phyloP scores from a whole-genome alignment of 306 rosid species.

The Prunus dulcis region DNA sequence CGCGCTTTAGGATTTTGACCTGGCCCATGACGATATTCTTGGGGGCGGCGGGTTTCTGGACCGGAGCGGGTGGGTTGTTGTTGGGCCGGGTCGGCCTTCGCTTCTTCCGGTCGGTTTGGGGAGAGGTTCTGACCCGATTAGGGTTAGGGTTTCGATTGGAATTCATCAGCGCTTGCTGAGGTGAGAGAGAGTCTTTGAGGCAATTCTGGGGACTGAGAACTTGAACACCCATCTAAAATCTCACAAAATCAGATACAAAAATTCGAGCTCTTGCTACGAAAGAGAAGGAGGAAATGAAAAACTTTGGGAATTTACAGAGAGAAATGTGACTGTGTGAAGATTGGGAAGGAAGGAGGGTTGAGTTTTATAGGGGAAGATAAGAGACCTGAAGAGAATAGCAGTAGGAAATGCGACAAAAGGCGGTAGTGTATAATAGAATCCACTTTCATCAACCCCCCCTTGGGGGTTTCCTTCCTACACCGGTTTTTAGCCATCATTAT shows the following conservation, averaged over 20 bases:
- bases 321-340: neutral
- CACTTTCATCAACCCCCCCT: neutral
- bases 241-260: neutral
- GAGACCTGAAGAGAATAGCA: neutral
- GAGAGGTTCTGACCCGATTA: slow-evolving; percentile 2
- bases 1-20: slow-evolving; percentile 46
- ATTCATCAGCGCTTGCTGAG: neutral
- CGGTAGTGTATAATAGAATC: neutral
- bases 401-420: neutral
- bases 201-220: slow-evolving; percentile 39
- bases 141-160: slow-evolving; percentile 1
- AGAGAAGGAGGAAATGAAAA: neutral
- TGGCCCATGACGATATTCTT: slow-evolving; percentile 22
- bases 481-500: neutral
- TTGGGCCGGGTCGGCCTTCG: slow-evolving; percentile 9
- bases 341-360: neutral
- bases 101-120: slow-evolving; percentile 24
- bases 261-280: neutral
- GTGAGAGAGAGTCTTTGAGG: neutral
- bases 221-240: slow-evolving; percentile 31
- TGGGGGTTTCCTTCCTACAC: neutral
- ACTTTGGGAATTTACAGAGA: neutral
- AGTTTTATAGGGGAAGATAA: neutral
- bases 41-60: slow-evolving; percentile 4
- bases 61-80: neutral